Evolutionary conservation across 108 stramenopile genomes (phyloP).

Genomic region (Nitzschia sp.): DNA sequence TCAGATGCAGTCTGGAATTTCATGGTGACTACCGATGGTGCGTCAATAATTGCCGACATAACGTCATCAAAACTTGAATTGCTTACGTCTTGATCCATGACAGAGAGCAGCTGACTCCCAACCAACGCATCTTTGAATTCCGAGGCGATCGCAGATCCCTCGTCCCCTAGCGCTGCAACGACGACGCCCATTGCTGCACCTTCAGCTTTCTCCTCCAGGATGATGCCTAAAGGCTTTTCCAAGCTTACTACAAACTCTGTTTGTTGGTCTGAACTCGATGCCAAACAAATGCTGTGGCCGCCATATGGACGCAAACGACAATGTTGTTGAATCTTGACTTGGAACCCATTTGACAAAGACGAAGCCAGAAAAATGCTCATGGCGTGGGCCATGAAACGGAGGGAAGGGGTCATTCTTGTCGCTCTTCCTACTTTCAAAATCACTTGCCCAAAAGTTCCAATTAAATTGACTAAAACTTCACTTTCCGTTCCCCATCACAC

Average conservation of each 20-base stretch:
- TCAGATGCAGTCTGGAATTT: conserved; percentile 29
- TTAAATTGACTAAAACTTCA: too few species aligned
- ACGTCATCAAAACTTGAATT: conserved; percentile 68
- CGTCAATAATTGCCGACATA: conserved; percentile 67
- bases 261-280: not conserved
- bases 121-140: conserved; percentile 40
- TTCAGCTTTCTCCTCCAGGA: conserved; percentile 77
- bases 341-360: too few species aligned
- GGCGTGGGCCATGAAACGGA: too few species aligned
- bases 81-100: conserved; percentile 64
- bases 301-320: too few species aligned
- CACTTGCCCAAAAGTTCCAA: too few species aligned
- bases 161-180: conserved; percentile 60
- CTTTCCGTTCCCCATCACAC: too few species aligned
- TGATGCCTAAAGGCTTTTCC: conserved; percentile 75
- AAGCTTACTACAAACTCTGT: conserved; percentile 7
- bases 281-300: too few species aligned
- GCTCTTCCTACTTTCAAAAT: too few species aligned
- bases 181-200: conserved; percentile 56
- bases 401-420: too few species aligned
- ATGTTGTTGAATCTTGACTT: too few species aligned
- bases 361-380: too few species aligned
- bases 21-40: conserved; percentile 61
- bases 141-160: conserved; percentile 54
- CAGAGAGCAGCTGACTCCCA: conserved; percentile 40